These are phyloP conservation scores for Colletotrichum camelliae DNA, from an alignment of 2,329 filamentous ascomycete species.

Conservation along the genomic window DNA sequence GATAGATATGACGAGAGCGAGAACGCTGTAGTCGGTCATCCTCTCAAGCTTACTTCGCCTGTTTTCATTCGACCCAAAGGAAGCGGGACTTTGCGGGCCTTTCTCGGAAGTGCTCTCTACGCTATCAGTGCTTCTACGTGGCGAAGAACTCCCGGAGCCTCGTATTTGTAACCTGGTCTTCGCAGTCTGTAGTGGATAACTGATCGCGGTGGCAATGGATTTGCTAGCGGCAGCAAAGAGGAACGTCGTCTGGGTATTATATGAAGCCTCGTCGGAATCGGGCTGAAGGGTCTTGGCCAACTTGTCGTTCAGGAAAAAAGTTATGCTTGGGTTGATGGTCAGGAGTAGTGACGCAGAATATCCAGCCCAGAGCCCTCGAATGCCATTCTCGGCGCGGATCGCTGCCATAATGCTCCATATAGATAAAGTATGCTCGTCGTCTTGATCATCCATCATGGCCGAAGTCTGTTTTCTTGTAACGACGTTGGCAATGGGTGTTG, in stretches of 20 bases:
- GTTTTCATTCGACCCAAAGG: background rate
- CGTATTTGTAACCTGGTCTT: constrained; percentile 78
- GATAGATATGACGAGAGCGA: constrained; percentile 65
- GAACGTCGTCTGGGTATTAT: constrained; percentile 34
- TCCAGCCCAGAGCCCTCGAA: constrained; percentile 84
- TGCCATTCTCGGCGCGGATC: constrained; percentile 72
- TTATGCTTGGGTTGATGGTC: constrained; percentile 85
- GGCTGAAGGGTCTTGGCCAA: constrained; percentile 66
- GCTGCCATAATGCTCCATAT: constrained; percentile 64
- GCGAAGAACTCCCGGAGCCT: background rate
- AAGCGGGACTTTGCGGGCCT: background rate
- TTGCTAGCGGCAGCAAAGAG: constrained; percentile 77
- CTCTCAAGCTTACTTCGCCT: constrained; percentile 15
- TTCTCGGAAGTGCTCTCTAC: background rate
- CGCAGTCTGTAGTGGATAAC: constrained; percentile 87
- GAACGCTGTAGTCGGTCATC: constrained; percentile 55
- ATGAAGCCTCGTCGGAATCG: constrained; percentile 43
- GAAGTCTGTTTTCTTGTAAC: constrained; percentile 83
- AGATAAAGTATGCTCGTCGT: constrained; percentile 33
- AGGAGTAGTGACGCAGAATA: constrained; percentile 82
- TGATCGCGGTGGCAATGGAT: constrained; percentile 75
- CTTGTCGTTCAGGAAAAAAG: constrained; percentile 81
- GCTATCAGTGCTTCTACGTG: constrained; percentile 26
- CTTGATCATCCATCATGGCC: constrained; percentile 30
- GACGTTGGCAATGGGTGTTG: constrained; percentile 81